Percentiles rank a stretch among this genome's conserved stretches.
Conservation (phyloP, 2,329 filamentous ascomycete species). For the Xylariaceae sp. region DNA sequence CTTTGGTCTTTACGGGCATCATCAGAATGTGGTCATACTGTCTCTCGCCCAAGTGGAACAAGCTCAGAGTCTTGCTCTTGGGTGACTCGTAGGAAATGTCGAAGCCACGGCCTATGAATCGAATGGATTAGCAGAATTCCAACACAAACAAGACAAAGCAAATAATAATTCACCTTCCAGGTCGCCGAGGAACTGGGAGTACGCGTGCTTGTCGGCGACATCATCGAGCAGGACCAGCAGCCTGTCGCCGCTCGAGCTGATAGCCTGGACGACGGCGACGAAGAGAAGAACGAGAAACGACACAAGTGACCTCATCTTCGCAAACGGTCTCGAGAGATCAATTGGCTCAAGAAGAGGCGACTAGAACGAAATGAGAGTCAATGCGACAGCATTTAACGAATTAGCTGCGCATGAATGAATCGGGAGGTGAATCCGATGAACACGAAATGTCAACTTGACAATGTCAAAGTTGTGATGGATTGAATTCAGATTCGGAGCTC, state of each 20-base stretch:
- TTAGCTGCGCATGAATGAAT: conserved; percentile 25
- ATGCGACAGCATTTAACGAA: conserved; percentile 17
- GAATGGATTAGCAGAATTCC: conserved; percentile 9
- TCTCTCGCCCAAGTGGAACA: conserved; percentile 83
- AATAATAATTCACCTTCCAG: conserved; percentile 53
- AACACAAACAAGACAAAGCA: neutral
- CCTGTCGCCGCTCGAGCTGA: conserved; percentile 73
- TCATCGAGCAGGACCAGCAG: conserved; percentile 85
- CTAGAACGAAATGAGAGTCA: conserved; percentile 13
- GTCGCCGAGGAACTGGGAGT: conserved; percentile 75
- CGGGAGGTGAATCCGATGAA: neutral
- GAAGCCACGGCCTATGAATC: conserved; percentile 68
- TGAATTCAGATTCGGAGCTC: no score
- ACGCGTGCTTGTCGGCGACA: conserved; percentile 70
- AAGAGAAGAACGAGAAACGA: conserved; percentile 65
- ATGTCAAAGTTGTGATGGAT: neutral
- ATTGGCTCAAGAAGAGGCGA: conserved; percentile 12
- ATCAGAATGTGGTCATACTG: conserved; percentile 88
- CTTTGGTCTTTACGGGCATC: conserved; percentile 86
- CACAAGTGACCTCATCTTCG: conserved; percentile 68
- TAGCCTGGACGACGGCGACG: conserved; percentile 62
- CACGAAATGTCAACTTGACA: neutral
- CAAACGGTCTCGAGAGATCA: conserved; percentile 13
- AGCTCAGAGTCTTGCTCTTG: conserved; percentile 67
- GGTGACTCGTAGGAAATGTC: conserved; percentile 75